Evolutionary conservation across 257 asterid genomes (phyloP).

Genomic region (Hygrophila difformis): DNA sequence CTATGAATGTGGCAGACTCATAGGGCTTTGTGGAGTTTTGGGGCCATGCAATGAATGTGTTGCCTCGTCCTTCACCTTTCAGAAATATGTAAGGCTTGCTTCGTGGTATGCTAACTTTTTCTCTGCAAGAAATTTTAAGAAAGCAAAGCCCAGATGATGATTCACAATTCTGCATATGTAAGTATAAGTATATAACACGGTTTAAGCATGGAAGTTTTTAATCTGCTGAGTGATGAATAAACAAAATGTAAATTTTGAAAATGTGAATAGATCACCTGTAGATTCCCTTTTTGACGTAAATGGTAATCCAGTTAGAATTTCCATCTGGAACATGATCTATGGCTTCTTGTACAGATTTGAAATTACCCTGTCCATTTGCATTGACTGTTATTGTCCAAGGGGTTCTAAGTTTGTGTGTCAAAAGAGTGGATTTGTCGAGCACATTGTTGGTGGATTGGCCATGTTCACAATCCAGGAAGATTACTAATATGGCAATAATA

Average conservation of each 20-base stretch:
- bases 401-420: constrained; percentile 29
- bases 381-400: constrained; percentile 44
- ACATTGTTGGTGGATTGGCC: too few species aligned
- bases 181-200: too few species aligned
- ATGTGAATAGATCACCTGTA: constrained; percentile 50
- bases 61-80: constrained; percentile 74
- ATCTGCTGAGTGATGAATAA: too few species aligned
- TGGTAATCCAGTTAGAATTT: constrained; percentile 58
- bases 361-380: constrained; percentile 53
- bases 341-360: constrained; percentile 59
- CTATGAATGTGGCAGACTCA: constrained; percentile 53
- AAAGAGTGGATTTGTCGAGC: too few species aligned
- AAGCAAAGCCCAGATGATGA: background rate
- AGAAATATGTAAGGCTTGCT: constrained; percentile 65
- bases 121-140: constrained; percentile 35
- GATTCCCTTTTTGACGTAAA: constrained; percentile 55
- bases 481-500: background rate
- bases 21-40: constrained; percentile 34
- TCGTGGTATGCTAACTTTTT: constrained; percentile 47
- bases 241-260: too few species aligned
- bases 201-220: too few species aligned
- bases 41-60: constrained; percentile 47
- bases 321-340: constrained; percentile 57
- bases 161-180: too few species aligned
- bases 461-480: constrained; percentile 26